Evolutionary conservation across 106 monocot species (phyloP), one percentile per base, ranked within the genome.

Genomic region (Cymbidium sinense): DNA sequence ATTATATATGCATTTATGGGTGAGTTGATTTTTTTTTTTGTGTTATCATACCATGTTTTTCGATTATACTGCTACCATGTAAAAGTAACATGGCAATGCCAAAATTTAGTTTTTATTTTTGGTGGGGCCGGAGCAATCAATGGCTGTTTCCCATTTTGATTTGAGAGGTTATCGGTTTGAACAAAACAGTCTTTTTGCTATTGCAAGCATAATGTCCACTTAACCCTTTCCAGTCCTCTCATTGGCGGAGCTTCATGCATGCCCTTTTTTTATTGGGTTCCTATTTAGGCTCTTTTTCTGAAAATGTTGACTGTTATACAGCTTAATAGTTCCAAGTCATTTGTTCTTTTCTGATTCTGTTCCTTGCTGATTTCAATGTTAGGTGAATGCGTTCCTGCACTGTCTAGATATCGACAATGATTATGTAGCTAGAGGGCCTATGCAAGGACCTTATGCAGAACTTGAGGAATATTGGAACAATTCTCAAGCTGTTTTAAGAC

Each of bases 391-490:
- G 39, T 78, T 98, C 58, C 76, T 98, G 47, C 94, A 98, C 52
- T 94, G 90, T 73, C 81, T 98, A 55, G 98, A 98, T 84, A 98
- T 98, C 79, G 98, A 98, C 64, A 87, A 89, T 67, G 82, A 91
- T 75, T 79, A 93, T 70, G 77, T 86, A 67, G 74, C 92, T 23
- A 88, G 81, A 79, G 98, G 94, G 39, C 83, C 82, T 43, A 34
- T 92, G 30, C 90, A 74, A 78, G 94, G 98, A 75, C 77, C 85
- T 73, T 81, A 78, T 77, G 85, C 90, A 76, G 94, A 98, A 78
- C 77, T 98, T 76, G 94, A 98, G 75, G 88, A 94, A 54, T 94
- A 98, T 64, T 98, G 98, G 98, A 98, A 76, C 74, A 91, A 94
- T 70, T 94, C 98, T 36, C 98, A 98, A 85, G 83, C 84, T 64